These are phyloP conservation scores for Metschnikowia shivogae DNA, from an alignment of 805 yeast species.

Conservation along the genomic window DNA sequence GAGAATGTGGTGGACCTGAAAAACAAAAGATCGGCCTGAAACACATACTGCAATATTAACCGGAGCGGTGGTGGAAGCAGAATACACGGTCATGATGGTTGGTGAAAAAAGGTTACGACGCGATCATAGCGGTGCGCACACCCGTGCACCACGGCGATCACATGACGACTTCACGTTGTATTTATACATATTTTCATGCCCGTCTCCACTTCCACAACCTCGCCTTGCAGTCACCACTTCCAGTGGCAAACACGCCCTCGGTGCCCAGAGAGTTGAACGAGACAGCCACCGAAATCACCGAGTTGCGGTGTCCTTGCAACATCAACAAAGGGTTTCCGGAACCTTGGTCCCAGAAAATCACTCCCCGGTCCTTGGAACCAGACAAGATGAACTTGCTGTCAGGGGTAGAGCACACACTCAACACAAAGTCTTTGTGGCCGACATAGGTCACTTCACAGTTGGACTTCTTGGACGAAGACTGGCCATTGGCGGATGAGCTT, in stretches of 20 bases:
- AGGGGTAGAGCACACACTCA: constrained; percentile 91
- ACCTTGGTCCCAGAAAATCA: constrained; percentile 91
- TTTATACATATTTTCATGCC: constrained; percentile 20
- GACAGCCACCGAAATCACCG: constrained; percentile 92
- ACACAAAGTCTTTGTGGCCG: constrained; percentile 95
- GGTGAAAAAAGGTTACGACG: constrained; percentile 1
- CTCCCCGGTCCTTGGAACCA: constrained; percentile 96
- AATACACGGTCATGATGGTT: constrained; percentile 46
- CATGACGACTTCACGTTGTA: background rate
- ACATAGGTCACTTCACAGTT: constrained; percentile 89
- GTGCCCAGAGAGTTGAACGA: constrained; percentile 71
- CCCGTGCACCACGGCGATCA: background rate
- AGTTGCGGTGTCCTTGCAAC: constrained; percentile 96
- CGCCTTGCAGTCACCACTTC: constrained; percentile 96
- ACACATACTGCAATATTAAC: constrained; percentile 89
- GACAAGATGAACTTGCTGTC: constrained; percentile 86
- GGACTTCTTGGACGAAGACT: constrained; percentile 29
- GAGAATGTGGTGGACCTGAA: background rate
- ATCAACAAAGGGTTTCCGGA: constrained; percentile 89
- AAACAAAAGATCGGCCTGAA: background rate
- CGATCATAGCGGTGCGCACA: background rate
- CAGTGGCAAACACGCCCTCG: constrained; percentile 90
- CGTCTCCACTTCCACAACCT: constrained; percentile 90
- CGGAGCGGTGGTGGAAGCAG: constrained; percentile 91
- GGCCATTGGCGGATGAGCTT: constrained; percentile 17